phyloP scores from a whole-genome alignment of 176 grass and related monocot species.

The Avena insularis region DNA sequence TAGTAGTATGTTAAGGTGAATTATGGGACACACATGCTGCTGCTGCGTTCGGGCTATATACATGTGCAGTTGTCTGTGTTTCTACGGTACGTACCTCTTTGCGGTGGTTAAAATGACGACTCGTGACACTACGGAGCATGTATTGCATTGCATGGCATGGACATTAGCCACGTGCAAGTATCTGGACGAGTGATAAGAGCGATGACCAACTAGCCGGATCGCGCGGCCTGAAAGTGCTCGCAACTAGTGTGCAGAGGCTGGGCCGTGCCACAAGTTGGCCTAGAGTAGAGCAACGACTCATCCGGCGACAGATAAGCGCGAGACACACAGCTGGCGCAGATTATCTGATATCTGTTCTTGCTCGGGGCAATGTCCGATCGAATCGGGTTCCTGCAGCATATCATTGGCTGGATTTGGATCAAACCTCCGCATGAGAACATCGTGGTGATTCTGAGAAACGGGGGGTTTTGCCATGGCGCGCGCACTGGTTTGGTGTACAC shows the following conservation, averaged over 20 bases:
- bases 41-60: too few species aligned
- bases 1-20: not conserved
- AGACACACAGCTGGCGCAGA: not conserved
- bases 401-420: not conserved
- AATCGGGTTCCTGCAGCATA: not conserved
- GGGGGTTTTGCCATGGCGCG: not conserved
- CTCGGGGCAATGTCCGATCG: not conserved
- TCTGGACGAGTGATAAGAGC: not conserved
- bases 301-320: not conserved
- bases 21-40: not conserved
- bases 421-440: not conserved
- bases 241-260: not conserved
- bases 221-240: not conserved
- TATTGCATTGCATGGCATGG: not conserved
- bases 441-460: not conserved
- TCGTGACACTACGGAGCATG: not conserved
- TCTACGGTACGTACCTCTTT: not conserved
- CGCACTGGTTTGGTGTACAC: not conserved
- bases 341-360: not conserved
- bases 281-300: not conserved
- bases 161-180: not conserved
- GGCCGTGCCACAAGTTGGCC: constrained; percentile 8
- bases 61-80: not conserved
- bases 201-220: not conserved
- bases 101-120: not conserved